phyloP scores from a whole-genome alignment of 169 alveolate genomes.

The Plasmodium sp. region DNA sequence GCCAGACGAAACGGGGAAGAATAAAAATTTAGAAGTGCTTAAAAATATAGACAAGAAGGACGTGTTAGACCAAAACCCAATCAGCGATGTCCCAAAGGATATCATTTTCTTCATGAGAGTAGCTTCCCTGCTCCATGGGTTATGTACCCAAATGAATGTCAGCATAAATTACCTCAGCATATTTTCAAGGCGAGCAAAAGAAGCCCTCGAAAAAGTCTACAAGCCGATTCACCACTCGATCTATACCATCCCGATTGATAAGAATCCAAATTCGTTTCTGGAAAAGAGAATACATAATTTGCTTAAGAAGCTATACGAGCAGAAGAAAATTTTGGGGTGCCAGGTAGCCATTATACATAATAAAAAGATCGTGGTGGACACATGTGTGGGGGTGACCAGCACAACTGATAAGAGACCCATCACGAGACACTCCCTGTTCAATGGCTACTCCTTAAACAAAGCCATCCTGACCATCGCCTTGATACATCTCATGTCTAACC shows the following conservation, averaged over 20 bases:
- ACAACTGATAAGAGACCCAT: conserved; percentile 81
- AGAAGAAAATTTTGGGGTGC: conserved; percentile 74
- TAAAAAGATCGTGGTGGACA: conserved; percentile 76
- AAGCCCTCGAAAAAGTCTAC: conserved; percentile 66
- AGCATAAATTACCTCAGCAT: conserved; percentile 84
- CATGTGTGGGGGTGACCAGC: conserved; percentile 80
- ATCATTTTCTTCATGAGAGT: conserved; percentile 87
- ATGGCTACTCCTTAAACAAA: conserved; percentile 75
- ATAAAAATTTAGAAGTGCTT: conserved; percentile 31
- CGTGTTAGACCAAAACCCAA: conserved; percentile 76
- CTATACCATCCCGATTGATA: conserved; percentile 53
- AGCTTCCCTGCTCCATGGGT: conserved; percentile 87
- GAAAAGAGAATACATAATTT: conserved; percentile 66
- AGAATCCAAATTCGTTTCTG: conserved; percentile 39
- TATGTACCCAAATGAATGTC: conserved; percentile 84
- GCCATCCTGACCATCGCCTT: conserved; percentile 78
- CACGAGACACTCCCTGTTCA: conserved; percentile 79
- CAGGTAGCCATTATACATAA: conserved; percentile 81
- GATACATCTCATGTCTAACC: conserved; percentile 72
- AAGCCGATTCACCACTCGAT: conserved; percentile 38
- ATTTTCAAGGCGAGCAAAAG: conserved; percentile 83
- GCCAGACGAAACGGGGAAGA: not conserved
- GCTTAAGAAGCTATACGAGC: conserved; percentile 47
- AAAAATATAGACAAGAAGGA: conserved; percentile 54
- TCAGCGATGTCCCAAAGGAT: conserved; percentile 89